Evolutionary conservation across 2,329 filamentous ascomycete genomes (phyloP).

Genomic region (Pseudogymnoascus sp.): DNA sequence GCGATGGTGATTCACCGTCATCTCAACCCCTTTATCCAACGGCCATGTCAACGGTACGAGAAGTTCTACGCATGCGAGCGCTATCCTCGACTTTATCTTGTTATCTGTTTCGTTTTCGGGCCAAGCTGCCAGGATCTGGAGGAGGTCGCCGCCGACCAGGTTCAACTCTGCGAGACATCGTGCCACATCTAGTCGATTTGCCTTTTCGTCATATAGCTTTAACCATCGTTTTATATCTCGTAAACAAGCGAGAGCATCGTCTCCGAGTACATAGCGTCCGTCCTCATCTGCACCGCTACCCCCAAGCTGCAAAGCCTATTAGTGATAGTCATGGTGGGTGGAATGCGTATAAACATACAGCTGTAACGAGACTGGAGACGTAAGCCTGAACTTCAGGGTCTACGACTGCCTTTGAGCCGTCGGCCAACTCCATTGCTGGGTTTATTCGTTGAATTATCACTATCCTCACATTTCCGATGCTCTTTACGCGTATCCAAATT

Average conservation of each 20-base stretch:
- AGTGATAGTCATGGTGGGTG: constrained; percentile 14
- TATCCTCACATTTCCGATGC: constrained; percentile 1
- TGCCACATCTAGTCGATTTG: constrained; percentile 89
- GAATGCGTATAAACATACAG: constrained; percentile 43
- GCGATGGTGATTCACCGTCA: constrained; percentile 86
- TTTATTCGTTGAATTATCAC: constrained; percentile 5
- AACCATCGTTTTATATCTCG: constrained; percentile 95
- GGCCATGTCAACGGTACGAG: constrained; percentile 93
- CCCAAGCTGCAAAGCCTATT: constrained; percentile 57
- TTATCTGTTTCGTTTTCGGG: constrained; percentile 62
- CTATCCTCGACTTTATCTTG: constrained; percentile 67
- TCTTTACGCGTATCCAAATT: constrained; percentile 15
- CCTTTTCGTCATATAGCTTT: constrained; percentile 85
- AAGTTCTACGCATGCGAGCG: constrained; percentile 79
- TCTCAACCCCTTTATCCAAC: constrained; percentile 67
- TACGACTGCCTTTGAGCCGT: constrained; percentile 52
- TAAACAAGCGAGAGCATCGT: constrained; percentile 84
- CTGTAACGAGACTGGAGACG: constrained; percentile 86
- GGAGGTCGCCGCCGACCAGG: constrained; percentile 77
- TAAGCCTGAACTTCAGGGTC: constrained; percentile 90
- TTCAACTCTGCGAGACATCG: constrained; percentile 88
- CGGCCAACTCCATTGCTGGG: constrained; percentile 45
- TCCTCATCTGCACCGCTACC: constrained; percentile 72
- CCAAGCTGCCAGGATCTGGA: constrained; percentile 83
- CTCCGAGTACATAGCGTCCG: constrained; percentile 78